Evolutionary conservation across 208 protist genomes (phyloP).

Genomic region (Angomonas deanei): DNA sequence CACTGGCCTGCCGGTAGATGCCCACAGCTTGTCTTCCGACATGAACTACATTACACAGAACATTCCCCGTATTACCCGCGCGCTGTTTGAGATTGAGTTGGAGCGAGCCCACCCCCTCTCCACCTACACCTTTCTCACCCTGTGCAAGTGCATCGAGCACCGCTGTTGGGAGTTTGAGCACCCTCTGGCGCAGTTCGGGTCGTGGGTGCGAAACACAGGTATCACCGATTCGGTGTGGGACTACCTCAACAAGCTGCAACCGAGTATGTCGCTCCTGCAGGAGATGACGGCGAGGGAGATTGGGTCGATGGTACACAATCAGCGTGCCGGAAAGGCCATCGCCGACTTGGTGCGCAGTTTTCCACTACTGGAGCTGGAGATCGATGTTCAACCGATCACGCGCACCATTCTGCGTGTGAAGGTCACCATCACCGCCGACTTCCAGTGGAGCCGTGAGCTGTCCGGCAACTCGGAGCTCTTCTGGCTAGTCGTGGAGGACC

Average conservation of each 20-base stretch:
- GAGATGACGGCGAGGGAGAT: slow-evolving; percentile 79
- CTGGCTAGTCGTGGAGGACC: slow-evolving; percentile 97
- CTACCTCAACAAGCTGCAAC: slow-evolving; percentile 67
- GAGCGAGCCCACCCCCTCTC: slow-evolving; percentile 87
- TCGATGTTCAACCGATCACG: slow-evolving; percentile 97
- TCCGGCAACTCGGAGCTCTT: slow-evolving; percentile 93
- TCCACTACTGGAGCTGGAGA: slow-evolving; percentile 84
- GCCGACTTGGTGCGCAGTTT: slow-evolving; percentile 81
- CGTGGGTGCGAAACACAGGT: slow-evolving; percentile 48
- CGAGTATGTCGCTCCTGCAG: slow-evolving; percentile 73
- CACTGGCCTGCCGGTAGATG: slow-evolving; percentile 78
- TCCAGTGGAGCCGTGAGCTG: slow-evolving; percentile 92
- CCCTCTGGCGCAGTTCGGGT: slow-evolving; percentile 83
- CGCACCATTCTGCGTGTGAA: slow-evolving; percentile 92
- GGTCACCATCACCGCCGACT: slow-evolving; percentile 86
- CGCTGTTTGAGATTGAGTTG: slow-evolving; percentile 97
- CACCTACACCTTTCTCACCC: slow-evolving; percentile 81
- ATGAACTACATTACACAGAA: slow-evolving; percentile 96
- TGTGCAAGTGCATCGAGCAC: slow-evolving; percentile 93
- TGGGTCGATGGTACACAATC: slow-evolving; percentile 83
- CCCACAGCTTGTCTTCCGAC: slow-evolving; percentile 92
- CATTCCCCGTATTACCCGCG: slow-evolving; percentile 93
- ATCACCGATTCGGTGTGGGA: slow-evolving; percentile 71
- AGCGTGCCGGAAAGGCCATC: slow-evolving; percentile 78
- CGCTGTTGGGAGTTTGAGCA: slow-evolving; percentile 93